These are phyloP conservation scores for Neoascochyta sp. DNA, from an alignment of 2,329 filamentous ascomycete genomes.

Conservation along the genomic window DNA sequence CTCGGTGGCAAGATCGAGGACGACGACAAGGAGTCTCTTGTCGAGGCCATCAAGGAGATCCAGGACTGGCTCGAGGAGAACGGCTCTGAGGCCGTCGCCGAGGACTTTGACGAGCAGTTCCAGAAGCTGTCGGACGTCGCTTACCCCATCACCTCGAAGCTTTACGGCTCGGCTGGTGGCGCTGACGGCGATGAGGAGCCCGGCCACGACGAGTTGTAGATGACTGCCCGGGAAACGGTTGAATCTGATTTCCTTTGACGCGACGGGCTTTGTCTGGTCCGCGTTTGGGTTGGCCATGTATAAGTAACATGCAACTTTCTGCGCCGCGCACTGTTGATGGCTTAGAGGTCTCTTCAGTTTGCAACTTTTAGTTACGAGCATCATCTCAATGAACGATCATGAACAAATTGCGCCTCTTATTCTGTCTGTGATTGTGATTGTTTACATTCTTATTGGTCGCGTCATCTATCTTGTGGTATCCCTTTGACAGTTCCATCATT, in stretches of 20 bases:
- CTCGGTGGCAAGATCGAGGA: conserved; percentile 98
- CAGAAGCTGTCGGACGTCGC: conserved; percentile 97
- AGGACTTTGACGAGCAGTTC: conserved; percentile 99
- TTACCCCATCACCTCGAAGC: conserved; percentile 98
- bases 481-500: too few species aligned
- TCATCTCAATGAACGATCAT: conserved; percentile 15
- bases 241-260: conserved; percentile 12
- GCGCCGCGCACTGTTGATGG: too few species aligned
- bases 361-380: conserved; percentile 17
- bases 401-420: conserved; percentile 4
- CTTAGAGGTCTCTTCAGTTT: conserved; percentile 23
- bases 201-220: conserved; percentile 51
- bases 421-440: neutral
- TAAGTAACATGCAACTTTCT: too few species aligned
- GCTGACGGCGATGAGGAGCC: conserved; percentile 62
- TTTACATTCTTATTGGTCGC: too few species aligned
- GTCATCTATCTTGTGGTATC: too few species aligned
- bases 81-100: conserved; percentile 73
- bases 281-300: conserved; percentile 20
- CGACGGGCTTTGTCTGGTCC: conserved; percentile 6
- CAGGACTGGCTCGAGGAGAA: conserved; percentile 98
- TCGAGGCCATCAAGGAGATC: conserved; percentile 95
- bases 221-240: conserved; percentile 13
- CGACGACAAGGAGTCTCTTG: conserved; percentile 94
- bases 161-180: conserved; percentile 66